Evolutionary conservation across 441 rosid genomes (phyloP), one percentile per base, ranked within the genome.

Genomic region (Jatropha podagrica): DNA sequence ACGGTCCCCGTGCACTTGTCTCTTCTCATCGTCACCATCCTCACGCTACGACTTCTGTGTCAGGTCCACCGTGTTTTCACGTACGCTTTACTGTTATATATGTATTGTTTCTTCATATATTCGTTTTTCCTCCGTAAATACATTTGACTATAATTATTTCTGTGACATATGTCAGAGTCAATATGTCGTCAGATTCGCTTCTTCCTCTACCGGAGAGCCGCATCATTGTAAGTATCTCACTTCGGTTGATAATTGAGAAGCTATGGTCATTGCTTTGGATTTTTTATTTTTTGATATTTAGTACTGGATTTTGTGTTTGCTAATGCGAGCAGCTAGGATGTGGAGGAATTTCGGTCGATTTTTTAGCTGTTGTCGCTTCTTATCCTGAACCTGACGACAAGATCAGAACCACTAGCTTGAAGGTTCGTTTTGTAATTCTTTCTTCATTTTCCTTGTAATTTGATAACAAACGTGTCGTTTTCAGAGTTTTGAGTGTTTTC

Each of bases 361-460:
- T 87, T 80, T 71, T 89, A 85, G 98, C 92, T 27, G 79, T 90
- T 0, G 95, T 94, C 14, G 82, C 91, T 72, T 81, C 91, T 78
- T 94, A 81, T 80, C 96, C 96, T 60, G 82, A 88, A 37, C 96
- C 95, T 4, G 95, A 93, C 38, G 95, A 93, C 49, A 93, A 93
- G 87, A 91, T 89, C 84, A 81, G 96, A 78, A 85, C 86, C 85
- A 91, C 90, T 23, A 85, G 92, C 82, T 82, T 88, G 44, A 83
- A 87, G 94, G 97, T 87, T 44, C 20, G 5, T 3, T 42, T 54
- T 66, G 26, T 41, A 2, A 37, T 18, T 51, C 6, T 42, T 7
- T 51, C 3, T 49, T 71, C 3, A 5, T 5, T 32, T 54, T 46
- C 0, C 1, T 6, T 69, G 18, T 51, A 3, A 18, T 44, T 12